Conservation (phyloP, 805 yeast genomes). For the Barnettozyma californica region DNA sequence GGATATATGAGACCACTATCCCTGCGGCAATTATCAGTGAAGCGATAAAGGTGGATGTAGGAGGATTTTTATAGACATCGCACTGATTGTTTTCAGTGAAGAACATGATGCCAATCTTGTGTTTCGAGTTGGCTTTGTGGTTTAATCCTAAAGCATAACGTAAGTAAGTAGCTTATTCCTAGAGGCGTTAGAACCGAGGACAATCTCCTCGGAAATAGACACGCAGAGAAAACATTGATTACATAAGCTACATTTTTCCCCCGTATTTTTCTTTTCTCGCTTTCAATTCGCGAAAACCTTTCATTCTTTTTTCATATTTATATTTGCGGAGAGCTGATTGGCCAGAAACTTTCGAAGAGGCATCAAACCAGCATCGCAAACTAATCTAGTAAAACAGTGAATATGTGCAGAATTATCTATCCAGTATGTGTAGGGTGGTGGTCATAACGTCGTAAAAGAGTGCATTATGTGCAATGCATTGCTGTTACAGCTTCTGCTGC, state of each 20-base stretch:
- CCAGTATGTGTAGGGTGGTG: conserved; percentile 3
- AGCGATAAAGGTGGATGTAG: conserved; percentile 40
- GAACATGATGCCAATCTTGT: not conserved
- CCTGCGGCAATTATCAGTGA: conserved; percentile 57
- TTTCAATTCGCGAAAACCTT: not conserved
- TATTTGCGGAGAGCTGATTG: conserved; percentile 1
- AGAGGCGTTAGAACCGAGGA: too few species aligned
- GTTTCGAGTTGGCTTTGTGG: too few species aligned
- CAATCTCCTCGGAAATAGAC: not conserved
- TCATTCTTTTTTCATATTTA: not conserved
- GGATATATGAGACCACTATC: conserved; percentile 64
- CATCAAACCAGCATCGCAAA: not conserved
- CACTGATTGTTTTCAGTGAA: conserved; percentile 2
- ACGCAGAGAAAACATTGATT: not conserved
- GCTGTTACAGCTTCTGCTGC: conserved; percentile 5
- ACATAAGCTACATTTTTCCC: not conserved
- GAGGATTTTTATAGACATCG: conserved; percentile 36
- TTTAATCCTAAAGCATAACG: too few species aligned
- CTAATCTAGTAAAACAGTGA: not conserved
- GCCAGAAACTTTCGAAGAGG: not conserved
- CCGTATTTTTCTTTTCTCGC: not conserved
- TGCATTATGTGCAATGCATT: not conserved
- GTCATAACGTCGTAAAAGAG: conserved; percentile 8
- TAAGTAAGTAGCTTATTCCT: too few species aligned
- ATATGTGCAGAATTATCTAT: not conserved